These are phyloP conservation scores for Candida nanaspora DNA, from an alignment of 805 yeast species.

Conservation along the genomic window DNA sequence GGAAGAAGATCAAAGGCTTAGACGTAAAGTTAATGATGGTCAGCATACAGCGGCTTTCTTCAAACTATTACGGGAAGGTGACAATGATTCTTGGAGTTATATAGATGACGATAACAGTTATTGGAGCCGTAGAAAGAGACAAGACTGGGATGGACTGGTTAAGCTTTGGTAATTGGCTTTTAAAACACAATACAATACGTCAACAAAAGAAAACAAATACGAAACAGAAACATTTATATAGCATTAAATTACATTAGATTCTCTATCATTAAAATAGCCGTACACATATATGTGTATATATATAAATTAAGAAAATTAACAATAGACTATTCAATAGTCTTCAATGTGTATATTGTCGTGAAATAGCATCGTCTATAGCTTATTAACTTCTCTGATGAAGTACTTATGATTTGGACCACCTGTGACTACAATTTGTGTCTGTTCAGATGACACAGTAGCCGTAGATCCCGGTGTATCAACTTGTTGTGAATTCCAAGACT, in stretches of 20 bases:
- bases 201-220: too few relatives aligned
- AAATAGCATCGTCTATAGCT: too few relatives aligned
- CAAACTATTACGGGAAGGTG: constrained; percentile 30
- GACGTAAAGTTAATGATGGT: constrained; percentile 55
- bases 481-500: neutral
- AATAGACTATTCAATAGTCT: neutral
- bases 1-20: constrained; percentile 74
- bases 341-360: neutral
- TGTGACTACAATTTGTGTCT: constrained; percentile 21
- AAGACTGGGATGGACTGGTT: constrained; percentile 52
- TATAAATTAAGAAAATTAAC: neutral
- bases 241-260: too few relatives aligned
- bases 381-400: constrained; percentile 22
- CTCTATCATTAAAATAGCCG: too few relatives aligned
- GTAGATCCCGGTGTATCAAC: neutral
- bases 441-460: neutral
- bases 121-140: constrained; percentile 68
- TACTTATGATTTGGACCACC: constrained; percentile 29
- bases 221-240: neutral
- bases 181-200: too few relatives aligned
- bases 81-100: constrained; percentile 41
- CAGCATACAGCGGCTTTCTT: constrained; percentile 60
- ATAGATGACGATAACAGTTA: constrained; percentile 56
- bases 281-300: too few relatives aligned
- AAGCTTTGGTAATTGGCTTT: constrained; percentile 54